Evolutionary conservation across 306 rosid species (phyloP).

Genomic region (Hippophae gyantsensis): DNA sequence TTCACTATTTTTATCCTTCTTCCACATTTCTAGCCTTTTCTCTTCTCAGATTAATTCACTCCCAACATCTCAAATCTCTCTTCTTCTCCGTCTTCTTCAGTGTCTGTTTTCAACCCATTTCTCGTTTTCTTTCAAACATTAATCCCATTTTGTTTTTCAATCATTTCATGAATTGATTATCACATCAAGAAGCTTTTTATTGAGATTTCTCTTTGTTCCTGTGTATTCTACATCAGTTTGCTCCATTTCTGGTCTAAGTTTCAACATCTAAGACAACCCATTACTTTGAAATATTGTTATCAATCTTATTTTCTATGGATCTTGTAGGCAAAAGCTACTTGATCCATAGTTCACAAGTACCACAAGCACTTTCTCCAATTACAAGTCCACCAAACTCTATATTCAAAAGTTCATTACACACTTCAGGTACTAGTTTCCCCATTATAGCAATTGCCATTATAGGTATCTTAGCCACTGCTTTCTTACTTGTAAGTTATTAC

Average conservation of each 20-base stretch:
- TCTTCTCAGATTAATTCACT: slow-evolving; percentile 10
- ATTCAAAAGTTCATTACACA: slow-evolving; percentile 31
- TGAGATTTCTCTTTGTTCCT: no score
- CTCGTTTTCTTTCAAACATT: not conserved
- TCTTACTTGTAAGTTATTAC: slow-evolving; percentile 81
- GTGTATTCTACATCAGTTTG: not conserved
- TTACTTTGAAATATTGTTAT: slow-evolving; percentile 17
- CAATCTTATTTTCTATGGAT: slow-evolving; percentile 44
- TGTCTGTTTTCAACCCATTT: not conserved
- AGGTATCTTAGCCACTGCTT: slow-evolving; percentile 81
- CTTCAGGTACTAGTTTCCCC: slow-evolving; percentile 59
- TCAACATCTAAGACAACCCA: slow-evolving; percentile 35
- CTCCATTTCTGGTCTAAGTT: slow-evolving; percentile 13
- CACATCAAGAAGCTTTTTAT: no score
- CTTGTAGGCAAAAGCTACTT: slow-evolving; percentile 33
- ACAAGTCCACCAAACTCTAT: slow-evolving; percentile 35
- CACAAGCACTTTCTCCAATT: slow-evolving; percentile 40
- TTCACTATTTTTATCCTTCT: slow-evolving; percentile 15
- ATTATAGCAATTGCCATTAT: slow-evolving; percentile 82
- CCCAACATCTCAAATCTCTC: slow-evolving; percentile 3
- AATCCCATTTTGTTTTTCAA: not conserved
- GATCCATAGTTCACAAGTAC: slow-evolving; percentile 26
- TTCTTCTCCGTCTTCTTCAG: slow-evolving; percentile 9
- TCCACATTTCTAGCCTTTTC: not conserved
- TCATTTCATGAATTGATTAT: not conserved